Percentiles rank a stretch among this genome's conserved stretches.
Conservation (phyloP, 2,329 filamentous ascomycete species). For the Chaetomiaceae sp. region DNA sequence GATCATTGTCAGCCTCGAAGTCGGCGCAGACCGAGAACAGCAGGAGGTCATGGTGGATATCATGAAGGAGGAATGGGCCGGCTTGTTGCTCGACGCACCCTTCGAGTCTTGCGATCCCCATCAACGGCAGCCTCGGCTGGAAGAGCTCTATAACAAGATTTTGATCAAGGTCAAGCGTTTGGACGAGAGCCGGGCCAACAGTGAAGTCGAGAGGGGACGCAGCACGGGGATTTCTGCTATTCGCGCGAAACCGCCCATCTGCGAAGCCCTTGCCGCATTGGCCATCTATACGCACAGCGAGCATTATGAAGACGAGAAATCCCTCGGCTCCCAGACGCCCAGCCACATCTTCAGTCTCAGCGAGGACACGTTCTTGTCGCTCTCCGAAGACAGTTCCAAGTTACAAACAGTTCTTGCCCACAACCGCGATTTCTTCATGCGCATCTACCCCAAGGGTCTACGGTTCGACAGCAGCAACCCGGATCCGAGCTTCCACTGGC, state of each 20-base stretch:
- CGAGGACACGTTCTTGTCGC: constrained; percentile 66
- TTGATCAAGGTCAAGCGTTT: constrained; percentile 73
- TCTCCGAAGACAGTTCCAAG: constrained; percentile 27
- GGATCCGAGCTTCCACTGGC: constrained; percentile 87
- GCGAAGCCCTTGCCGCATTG: constrained; percentile 65
- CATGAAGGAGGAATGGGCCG: constrained; percentile 84
- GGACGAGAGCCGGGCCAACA: constrained; percentile 28
- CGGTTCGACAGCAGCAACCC: constrained; percentile 90
- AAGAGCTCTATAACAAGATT: constrained; percentile 72
- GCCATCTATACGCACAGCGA: constrained; percentile 85
- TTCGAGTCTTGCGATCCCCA: constrained; percentile 47
- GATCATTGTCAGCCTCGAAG: constrained; percentile 86
- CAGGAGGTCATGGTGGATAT: constrained; percentile 91
- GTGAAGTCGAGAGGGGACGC: constrained; percentile 27
- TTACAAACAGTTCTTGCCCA: constrained; percentile 65
- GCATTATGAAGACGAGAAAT: constrained; percentile 68
- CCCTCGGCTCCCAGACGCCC: constrained; percentile 55
- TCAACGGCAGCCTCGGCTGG: constrained; percentile 61
- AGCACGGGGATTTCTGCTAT: constrained; percentile 30
- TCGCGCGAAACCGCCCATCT: constrained; percentile 54
- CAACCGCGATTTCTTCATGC: constrained; percentile 83
- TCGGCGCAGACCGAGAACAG: constrained; percentile 76
- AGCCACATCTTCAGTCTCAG: constrained; percentile 82
- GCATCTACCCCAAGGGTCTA: constrained; percentile 78
- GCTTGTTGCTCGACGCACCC: constrained; percentile 60